A percentile compares a stretch with the other conserved stretches of the same genome.
Evolutionary conservation across 495 filamentous ascomycete species (phyloP).

Genomic region (Hypoxylon fragiforme): DNA sequence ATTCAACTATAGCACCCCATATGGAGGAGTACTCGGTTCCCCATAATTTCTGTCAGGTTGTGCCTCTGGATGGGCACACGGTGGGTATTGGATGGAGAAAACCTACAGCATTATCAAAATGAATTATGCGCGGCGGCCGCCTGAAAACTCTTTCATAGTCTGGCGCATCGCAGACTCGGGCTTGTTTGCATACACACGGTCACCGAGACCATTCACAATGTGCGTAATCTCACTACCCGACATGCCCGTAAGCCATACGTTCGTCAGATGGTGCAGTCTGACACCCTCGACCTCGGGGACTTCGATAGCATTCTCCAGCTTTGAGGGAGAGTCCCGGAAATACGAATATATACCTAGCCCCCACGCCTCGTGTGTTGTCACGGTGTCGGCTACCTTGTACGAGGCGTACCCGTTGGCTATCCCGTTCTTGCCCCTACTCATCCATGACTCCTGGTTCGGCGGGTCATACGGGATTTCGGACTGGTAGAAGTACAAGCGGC

Average conservation of each 20-base stretch:
- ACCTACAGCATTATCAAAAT: no score
- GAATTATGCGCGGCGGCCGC: not conserved
- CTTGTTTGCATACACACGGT: slow-evolving; percentile 31
- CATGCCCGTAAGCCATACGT: slow-evolving; percentile 33
- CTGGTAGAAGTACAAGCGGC: slow-evolving; percentile 40
- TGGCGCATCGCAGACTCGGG: slow-evolving; percentile 38
- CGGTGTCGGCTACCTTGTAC: slow-evolving; percentile 36
- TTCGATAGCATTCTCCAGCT: slow-evolving; percentile 40
- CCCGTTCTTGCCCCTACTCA: slow-evolving; percentile 19
- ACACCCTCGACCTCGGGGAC: slow-evolving; percentile 28
- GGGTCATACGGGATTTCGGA: slow-evolving; percentile 41
- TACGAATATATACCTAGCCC: slow-evolving; percentile 39
- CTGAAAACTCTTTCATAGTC: slow-evolving; percentile 32
- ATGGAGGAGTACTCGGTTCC: not conserved
- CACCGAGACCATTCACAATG: slow-evolving; percentile 32
- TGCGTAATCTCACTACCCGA: slow-evolving; percentile 36
- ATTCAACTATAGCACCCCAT: no score
- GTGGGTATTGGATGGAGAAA: no score
- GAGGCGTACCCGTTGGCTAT: slow-evolving; percentile 36
- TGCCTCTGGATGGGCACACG: not conserved
- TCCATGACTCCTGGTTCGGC: slow-evolving; percentile 37
- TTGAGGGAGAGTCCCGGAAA: slow-evolving; percentile 39
- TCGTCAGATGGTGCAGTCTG: slow-evolving; percentile 36
- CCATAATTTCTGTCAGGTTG: not conserved
- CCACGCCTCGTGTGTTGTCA: slow-evolving; percentile 37